Conservation (phyloP, 768 basidiomycete species). For the Sistotremastrum niveocremeum region DNA sequence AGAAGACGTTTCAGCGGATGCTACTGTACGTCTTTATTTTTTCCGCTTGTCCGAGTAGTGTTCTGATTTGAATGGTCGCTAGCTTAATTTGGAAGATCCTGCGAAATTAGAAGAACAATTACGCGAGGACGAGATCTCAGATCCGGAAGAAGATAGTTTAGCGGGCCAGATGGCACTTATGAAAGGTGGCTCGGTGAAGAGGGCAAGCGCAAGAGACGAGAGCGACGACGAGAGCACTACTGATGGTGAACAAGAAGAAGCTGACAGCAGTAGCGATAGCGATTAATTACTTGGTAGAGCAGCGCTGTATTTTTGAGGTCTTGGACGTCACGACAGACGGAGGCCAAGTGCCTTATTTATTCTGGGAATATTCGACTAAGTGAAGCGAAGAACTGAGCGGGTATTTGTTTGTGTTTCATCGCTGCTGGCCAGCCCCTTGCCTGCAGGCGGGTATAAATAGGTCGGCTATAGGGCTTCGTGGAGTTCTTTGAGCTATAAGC, state of each 20-base stretch:
- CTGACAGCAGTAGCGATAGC: constrained; percentile 39
- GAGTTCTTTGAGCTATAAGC: no score
- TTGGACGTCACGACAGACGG: not conserved
- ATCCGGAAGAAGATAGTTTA: constrained; percentile 91
- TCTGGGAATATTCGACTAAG: no score
- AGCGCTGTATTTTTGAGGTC: no score
- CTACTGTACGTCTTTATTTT: constrained; percentile 41
- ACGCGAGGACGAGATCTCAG: constrained; percentile 88
- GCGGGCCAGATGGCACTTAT: constrained; percentile 98
- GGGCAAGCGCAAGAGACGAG: constrained; percentile 26
- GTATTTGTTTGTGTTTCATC: no score
- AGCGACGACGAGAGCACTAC: constrained; percentile 38
- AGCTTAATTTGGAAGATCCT: constrained; percentile 79
- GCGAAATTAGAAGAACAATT: constrained; percentile 43
- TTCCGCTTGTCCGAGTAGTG: not conserved
- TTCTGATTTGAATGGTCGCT: constrained; percentile 6
- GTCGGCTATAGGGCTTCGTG: no score
- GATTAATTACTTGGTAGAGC: constrained; percentile 18
- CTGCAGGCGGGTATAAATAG: no score
- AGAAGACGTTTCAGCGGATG: constrained; percentile 55
- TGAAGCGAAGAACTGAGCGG: no score
- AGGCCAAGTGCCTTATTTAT: not conserved
- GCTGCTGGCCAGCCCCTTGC: no score
- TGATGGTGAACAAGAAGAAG: constrained; percentile 33
- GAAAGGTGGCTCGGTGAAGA: constrained; percentile 81